phyloP scores from a whole-genome alignment of 208 protist species.

The Angomonas desouzai region DNA sequence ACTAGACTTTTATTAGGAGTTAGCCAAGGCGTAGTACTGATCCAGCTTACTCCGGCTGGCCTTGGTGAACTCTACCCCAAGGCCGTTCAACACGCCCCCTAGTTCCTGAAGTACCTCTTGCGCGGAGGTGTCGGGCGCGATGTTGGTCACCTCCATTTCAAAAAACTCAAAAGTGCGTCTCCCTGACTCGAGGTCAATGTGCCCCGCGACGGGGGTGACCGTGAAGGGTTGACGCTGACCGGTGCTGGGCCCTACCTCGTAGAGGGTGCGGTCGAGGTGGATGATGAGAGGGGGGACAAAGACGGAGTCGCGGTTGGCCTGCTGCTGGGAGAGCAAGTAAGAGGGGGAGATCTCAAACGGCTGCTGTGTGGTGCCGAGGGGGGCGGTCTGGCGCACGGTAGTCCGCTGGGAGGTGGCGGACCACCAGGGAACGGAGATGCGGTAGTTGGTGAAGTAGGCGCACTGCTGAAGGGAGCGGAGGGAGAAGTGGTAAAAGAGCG shows the following conservation, averaged over 20 bases:
- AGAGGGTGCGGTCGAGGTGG: slow-evolving; percentile 51
- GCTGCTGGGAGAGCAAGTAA: slow-evolving; percentile 20
- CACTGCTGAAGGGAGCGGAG: slow-evolving; percentile 33
- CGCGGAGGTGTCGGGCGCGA: slow-evolving; percentile 20
- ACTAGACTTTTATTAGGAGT: too few species aligned
- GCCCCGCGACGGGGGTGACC: neutral
- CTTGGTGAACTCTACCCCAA: slow-evolving; percentile 54
- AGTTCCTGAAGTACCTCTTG: slow-evolving; percentile 38
- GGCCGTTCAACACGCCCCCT: slow-evolving; percentile 24
- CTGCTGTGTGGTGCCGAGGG: slow-evolving; percentile 2
- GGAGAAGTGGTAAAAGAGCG: slow-evolving; percentile 54
- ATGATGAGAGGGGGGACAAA: slow-evolving; percentile 35
- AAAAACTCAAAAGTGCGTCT: slow-evolving; percentile 35
- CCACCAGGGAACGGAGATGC: slow-evolving; percentile 53
- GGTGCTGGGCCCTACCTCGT: slow-evolving; percentile 23
- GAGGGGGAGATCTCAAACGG: slow-evolving; percentile 17
- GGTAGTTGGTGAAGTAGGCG: slow-evolving; percentile 52
- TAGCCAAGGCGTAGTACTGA: slow-evolving; percentile 35
- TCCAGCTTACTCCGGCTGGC: slow-evolving; percentile 59
- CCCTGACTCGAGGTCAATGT: slow-evolving; percentile 12
- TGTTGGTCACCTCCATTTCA: slow-evolving; percentile 60
- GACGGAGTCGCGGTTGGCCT: neutral
- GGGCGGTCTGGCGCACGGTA: slow-evolving; percentile 9
- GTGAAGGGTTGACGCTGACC: slow-evolving; percentile 23
- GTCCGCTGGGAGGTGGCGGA: slow-evolving; percentile 27